Conservation (phyloP, 2,329 filamentous ascomycete genomes). For the Epichloe gansuensis region DNA sequence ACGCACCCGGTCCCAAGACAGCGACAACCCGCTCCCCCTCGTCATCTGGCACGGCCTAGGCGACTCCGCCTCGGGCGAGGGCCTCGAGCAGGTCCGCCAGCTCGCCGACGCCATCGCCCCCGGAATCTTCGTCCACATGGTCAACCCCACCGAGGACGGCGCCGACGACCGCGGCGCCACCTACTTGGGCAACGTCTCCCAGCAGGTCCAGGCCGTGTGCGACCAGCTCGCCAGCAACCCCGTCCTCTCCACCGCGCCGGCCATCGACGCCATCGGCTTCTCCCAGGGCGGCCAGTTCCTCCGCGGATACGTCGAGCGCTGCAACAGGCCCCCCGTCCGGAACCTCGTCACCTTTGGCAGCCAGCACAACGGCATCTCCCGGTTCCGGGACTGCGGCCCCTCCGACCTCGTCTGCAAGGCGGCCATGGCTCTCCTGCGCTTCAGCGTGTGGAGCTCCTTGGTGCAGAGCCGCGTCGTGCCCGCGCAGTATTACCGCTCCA, state of each 20-base stretch:
- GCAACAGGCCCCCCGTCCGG: constrained; percentile 61
- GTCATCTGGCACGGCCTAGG: constrained; percentile 85
- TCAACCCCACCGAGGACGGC: constrained; percentile 24
- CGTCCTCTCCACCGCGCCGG: constrained; percentile 68
- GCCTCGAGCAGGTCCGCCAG: constrained; percentile 61
- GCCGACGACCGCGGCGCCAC: constrained; percentile 64
- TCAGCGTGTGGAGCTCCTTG: constrained; percentile 66
- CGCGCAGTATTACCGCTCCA: constrained; percentile 85
- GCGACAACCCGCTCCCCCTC: constrained; percentile 66
- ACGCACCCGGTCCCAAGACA: constrained; percentile 19
- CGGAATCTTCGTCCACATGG: constrained; percentile 35
- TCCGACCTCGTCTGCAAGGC: constrained; percentile 71
- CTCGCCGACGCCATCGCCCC: constrained; percentile 72
- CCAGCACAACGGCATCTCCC: constrained; percentile 82
- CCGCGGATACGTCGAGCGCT: constrained; percentile 79
- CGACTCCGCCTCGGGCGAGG: constrained; percentile 64
- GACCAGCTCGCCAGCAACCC: constrained; percentile 60
- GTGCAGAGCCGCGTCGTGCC: constrained; percentile 76
- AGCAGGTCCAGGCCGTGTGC: constrained; percentile 68
- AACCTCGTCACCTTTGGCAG: constrained; percentile 80
- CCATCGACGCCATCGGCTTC: constrained; percentile 85
- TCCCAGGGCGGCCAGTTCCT: constrained; percentile 94
- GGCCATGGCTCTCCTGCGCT: constrained; percentile 63
- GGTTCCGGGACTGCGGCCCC: constrained; percentile 61
- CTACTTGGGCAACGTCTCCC: constrained; percentile 81